Conservation (phyloP, 495 filamentous ascomycete genomes). For the Penicillium salamii region DNA sequence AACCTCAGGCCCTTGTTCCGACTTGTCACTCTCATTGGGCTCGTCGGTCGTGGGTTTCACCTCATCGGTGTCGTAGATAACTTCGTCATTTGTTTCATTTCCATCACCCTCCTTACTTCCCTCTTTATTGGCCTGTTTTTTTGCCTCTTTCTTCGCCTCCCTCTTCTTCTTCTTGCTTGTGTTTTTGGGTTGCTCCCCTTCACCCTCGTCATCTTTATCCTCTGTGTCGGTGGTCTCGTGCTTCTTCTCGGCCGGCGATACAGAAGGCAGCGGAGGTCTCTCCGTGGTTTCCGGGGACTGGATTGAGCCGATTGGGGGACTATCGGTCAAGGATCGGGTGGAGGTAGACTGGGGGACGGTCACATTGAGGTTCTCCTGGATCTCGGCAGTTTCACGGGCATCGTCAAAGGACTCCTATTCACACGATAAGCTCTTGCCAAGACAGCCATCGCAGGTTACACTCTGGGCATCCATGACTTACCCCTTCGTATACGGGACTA, state of each 20-base stretch:
- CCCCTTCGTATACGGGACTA: slow-evolving; percentile 50
- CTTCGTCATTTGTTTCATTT: too few species aligned
- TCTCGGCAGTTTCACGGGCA: slow-evolving; percentile 55
- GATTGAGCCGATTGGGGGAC: slow-evolving; percentile 38
- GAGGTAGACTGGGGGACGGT: slow-evolving; percentile 38
- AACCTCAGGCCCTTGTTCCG: slow-evolving; percentile 18
- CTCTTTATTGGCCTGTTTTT: slow-evolving; percentile 2
- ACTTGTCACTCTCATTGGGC: slow-evolving; percentile 16
- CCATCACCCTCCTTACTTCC: not conserved
- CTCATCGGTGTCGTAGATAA: too few species aligned
- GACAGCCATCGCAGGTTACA: not conserved
- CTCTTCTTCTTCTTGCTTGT: slow-evolving; percentile 14
- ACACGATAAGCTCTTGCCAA: slow-evolving; percentile 10
- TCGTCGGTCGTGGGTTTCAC: slow-evolving; percentile 10
- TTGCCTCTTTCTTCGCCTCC: not conserved
- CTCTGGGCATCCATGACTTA: slow-evolving; percentile 23
- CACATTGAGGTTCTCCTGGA: slow-evolving; percentile 31
- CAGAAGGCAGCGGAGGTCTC: slow-evolving; percentile 32
- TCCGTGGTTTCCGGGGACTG: slow-evolving; percentile 36
- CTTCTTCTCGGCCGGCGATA: slow-evolving; percentile 29
- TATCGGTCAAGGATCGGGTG: slow-evolving; percentile 49
- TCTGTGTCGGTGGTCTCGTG: slow-evolving; percentile 16
- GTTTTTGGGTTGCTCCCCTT: slow-evolving; percentile 16
- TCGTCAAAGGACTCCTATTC: slow-evolving; percentile 75
- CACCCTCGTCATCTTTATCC: slow-evolving; percentile 29